Evolutionary conservation across 2,329 filamentous ascomycete genomes (phyloP).

Genomic region (Claviceps capensis): DNA sequence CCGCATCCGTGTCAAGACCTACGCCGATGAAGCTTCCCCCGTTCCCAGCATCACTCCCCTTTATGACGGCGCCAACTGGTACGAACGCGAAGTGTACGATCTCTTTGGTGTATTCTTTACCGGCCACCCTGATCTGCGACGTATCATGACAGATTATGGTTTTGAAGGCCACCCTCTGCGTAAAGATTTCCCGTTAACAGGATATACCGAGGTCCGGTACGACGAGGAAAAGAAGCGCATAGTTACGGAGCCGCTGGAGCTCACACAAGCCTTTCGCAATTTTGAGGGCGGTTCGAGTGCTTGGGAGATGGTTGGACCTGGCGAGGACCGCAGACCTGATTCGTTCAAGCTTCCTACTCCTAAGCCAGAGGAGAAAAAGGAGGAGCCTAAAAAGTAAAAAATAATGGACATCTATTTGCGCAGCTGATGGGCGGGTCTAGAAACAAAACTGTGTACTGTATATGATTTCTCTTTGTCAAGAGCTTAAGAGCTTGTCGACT

Average conservation of each 20-base stretch:
- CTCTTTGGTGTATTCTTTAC: conserved; percentile 95
- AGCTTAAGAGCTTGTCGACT: conserved; percentile 1
- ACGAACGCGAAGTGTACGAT: conserved; percentile 95
- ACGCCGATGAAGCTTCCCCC: conserved; percentile 88
- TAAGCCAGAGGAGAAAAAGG: conserved; percentile 85
- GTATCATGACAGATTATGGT: conserved; percentile 99
- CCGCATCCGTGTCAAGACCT: conserved; percentile 95
- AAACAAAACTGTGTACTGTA: conserved; percentile 5
- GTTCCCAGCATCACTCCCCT: conserved; percentile 78
- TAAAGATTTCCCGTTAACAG: conserved; percentile 96
- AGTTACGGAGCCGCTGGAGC: conserved; percentile 90
- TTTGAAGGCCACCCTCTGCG: conserved; percentile 95
- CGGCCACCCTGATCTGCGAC: conserved; percentile 84
- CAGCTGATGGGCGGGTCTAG: background rate
- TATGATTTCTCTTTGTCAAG: conserved; percentile 3
- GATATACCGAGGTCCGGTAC: conserved; percentile 95
- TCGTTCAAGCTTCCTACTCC: conserved; percentile 88
- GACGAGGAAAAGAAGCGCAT: conserved; percentile 99
- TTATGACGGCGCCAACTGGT: conserved; percentile 96
- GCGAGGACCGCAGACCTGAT: conserved; percentile 68
- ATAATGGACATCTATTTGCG: background rate
- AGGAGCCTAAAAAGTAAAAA: conserved; percentile 80
- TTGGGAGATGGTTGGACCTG: conserved; percentile 53
- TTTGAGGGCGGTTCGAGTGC: conserved; percentile 78
- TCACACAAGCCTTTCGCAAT: conserved; percentile 97